These are phyloP conservation scores for Melampsora larici-populina DNA, from an alignment of 1,284 basidiomycete species.

Conservation along the genomic window DNA sequence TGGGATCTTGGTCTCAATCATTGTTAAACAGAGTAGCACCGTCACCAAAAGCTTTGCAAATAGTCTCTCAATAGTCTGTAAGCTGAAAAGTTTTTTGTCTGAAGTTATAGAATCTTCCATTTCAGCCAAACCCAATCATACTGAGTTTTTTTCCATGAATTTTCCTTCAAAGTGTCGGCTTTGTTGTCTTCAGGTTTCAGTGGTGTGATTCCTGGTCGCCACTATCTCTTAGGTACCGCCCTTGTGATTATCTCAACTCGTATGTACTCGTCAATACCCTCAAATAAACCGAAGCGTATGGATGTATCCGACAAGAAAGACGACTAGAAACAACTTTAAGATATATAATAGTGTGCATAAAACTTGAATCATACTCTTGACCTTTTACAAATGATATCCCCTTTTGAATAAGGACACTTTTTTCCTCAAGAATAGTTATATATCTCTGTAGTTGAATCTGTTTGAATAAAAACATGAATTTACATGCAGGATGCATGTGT, in stretches of 20 bases:
- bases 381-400: too few relatives aligned
- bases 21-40: conserved; percentile 18
- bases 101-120: neutral
- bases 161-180: neutral
- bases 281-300: too few relatives aligned
- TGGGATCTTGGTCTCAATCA: conserved; percentile 36
- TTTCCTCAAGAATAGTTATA: too few relatives aligned
- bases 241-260: neutral
- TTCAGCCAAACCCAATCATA: neutral
- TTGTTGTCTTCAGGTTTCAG: neutral
- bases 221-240: neutral
- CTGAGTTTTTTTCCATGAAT: neutral
- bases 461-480: too few relatives aligned
- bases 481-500: too few relatives aligned
- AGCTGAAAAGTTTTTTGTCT: neutral
- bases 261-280: neutral
- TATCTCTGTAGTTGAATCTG: too few relatives aligned
- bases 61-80: conserved; percentile 26
- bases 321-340: too few relatives aligned
- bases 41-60: conserved; percentile 30
- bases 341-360: too few relatives aligned
- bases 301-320: too few relatives aligned
- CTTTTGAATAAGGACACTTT: too few relatives aligned
- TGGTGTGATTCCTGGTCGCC: neutral
- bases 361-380: too few relatives aligned